phyloP scores from a whole-genome alignment of 345 rosid genomes.

The Ailanthus altissimus region DNA sequence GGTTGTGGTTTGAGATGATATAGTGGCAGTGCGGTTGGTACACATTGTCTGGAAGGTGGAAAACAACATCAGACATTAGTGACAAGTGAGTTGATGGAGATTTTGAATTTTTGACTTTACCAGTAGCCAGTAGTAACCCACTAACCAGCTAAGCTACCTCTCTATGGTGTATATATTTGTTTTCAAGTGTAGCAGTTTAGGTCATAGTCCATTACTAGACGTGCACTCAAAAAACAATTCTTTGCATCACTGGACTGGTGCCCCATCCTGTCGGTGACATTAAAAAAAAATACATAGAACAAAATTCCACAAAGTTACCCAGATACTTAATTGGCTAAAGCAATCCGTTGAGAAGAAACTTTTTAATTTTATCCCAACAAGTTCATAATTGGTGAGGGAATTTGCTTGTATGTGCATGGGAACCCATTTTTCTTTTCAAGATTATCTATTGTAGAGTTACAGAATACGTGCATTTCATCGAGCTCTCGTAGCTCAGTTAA shows the following conservation, averaged over 20 bases:
- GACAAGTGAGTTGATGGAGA: background rate
- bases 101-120: background rate
- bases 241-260: conserved; percentile 27
- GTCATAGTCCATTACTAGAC: background rate
- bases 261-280: conserved; percentile 18
- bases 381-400: no score
- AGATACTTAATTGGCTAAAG: no score
- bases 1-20: no score
- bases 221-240: conserved; percentile 28
- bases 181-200: background rate
- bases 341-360: no score
- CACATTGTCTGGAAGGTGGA: background rate
- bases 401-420: no score
- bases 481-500: conserved; percentile 98
- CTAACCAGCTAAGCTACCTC: background rate
- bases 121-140: background rate
- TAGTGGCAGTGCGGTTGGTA: background rate
- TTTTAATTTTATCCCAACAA: no score
- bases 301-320: background rate
- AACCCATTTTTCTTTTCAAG: no score
- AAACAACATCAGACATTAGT: background rate
- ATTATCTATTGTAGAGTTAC: no score
- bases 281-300: background rate
- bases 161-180: background rate
- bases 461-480: background rate